Conservation (phyloP, 306 rosid genomes). For the Morella rubra region DNA sequence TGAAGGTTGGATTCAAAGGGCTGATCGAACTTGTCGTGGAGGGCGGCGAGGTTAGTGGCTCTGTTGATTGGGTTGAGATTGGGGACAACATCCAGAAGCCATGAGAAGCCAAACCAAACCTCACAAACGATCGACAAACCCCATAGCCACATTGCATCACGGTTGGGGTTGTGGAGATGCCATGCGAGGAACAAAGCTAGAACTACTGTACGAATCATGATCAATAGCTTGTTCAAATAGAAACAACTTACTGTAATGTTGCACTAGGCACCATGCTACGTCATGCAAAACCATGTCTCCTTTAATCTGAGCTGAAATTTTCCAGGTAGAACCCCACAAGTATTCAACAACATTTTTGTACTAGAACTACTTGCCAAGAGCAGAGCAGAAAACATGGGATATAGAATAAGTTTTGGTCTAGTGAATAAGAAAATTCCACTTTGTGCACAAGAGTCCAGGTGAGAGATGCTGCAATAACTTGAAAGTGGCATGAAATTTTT, state of each 20-base stretch:
- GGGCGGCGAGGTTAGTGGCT: constrained; percentile 64
- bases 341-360: not conserved
- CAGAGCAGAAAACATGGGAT: not conserved
- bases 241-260: not conserved
- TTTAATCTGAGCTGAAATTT: not conserved
- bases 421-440: not conserved
- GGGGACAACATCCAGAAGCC: constrained; percentile 70
- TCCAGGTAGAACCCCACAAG: not conserved
- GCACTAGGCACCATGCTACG: not conserved
- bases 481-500: no score
- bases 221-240: constrained; percentile 47
- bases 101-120: constrained; percentile 83
- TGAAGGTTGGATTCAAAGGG: constrained; percentile 50
- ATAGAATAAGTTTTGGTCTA: not conserved
- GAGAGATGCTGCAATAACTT: no score
- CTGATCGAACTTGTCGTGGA: constrained; percentile 67
- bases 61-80: constrained; percentile 83
- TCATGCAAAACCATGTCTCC: no score
- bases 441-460: no score
- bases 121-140: constrained; percentile 79
- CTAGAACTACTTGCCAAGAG: not conserved
- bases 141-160: constrained; percentile 87
- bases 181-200: constrained; percentile 44
- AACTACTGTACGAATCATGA: constrained; percentile 47
- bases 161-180: constrained; percentile 69